Percentiles rank a stretch among this genome's conserved stretches.
Evolutionary conservation across 2,329 filamentous ascomycete genomes (phyloP).

Genomic region (Allantophomopsis cytisporea): DNA sequence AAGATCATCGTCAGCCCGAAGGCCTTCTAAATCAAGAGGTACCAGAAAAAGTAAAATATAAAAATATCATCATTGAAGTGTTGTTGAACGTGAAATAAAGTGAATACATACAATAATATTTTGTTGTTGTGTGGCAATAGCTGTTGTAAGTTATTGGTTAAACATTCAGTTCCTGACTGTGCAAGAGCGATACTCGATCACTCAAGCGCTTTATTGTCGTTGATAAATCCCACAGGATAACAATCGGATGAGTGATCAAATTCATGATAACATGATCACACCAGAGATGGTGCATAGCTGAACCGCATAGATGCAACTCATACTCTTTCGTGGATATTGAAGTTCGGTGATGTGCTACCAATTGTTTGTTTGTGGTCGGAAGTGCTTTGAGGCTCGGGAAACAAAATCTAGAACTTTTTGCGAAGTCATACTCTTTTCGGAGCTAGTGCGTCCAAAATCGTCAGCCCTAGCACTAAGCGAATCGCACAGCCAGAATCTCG

Average conservation of each 20-base stretch:
- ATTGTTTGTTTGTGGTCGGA: not conserved
- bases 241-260: not conserved
- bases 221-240: not conserved
- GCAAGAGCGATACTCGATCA: too few species aligned
- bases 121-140: not conserved
- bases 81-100: not conserved
- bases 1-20: constrained; percentile 60
- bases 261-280: not conserved
- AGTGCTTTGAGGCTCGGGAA: not conserved
- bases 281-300: not conserved
- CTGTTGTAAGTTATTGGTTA: not conserved
- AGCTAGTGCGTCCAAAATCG: not conserved
- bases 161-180: too few species aligned
- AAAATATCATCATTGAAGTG: constrained; percentile 55
- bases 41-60: constrained; percentile 66
- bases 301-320: not conserved
- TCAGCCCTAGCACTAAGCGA: constrained; percentile 1
- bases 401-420: not conserved
- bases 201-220: too few species aligned
- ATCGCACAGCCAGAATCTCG: constrained; percentile 3
- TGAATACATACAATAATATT: not conserved
- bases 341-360: not conserved
- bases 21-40: constrained; percentile 86
- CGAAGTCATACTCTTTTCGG: not conserved
- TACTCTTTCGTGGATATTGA: not conserved